Evolutionary conservation across 495 filamentous ascomycete species (phyloP), one percentile per base, ranked within the genome.

Genomic region (Aspergillus avenaceus): DNA sequence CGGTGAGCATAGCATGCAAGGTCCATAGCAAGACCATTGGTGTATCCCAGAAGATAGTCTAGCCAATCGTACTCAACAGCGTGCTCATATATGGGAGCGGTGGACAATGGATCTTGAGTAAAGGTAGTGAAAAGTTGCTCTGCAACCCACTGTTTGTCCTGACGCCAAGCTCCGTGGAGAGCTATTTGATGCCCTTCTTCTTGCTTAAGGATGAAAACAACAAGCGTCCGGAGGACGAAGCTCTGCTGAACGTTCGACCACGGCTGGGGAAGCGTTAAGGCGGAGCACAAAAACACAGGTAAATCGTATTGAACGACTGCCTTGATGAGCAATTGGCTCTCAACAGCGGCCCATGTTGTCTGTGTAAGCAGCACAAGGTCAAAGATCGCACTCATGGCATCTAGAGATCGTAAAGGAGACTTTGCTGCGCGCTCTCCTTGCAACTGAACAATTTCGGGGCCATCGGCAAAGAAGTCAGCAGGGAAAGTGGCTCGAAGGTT

Each of bases 1-100:
- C 87, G 84, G 67, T 96, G 90, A n/a, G 90, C 91, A 25, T 90
- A 76, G 24, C 91, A 86, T 11, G 89, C 87, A 45, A 99, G 80
- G 66, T 99, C 93, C 40, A 96, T 81, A 9, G 88, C 87, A 59
- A 98, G 87, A 0, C 84, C 86, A 54, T 84, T 92, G 3, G 81
- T 81, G 25, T 91, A 75, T 32, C 79, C 79, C 27, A 89, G 78
- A 9, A 96, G 74, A 53, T 88, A 83, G 11, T 91, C 86, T 8
- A 96, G 75, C 91, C 91, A 97, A 36, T 78, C 76, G 52, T 90
- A 84, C 53, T 83, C 82, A 32, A 83, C 67, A 13, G 88, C 87
- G 55, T 89, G 85, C 24, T 96, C 90, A 53, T 95, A 85, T 25
- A 97, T 93, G 22, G 82, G 71, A 2, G 82, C 79, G n/a, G 96